Conservation (phyloP, 2,329 filamentous ascomycete species). For the Cladobotryum mycophilum region DNA sequence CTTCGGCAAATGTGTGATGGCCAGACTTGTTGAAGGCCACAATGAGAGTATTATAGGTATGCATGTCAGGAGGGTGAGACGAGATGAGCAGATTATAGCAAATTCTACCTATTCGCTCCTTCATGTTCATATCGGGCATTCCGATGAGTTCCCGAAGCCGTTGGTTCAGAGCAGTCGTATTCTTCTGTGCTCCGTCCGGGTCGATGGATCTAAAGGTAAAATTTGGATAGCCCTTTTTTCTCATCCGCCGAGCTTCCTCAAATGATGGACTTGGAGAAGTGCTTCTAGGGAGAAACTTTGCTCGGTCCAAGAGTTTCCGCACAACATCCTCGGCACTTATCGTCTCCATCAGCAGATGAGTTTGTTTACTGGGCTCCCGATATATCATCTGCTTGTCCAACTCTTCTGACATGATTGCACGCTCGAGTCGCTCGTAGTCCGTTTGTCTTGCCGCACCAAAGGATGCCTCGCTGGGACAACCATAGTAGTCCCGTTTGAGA, state of each 20-base stretch:
- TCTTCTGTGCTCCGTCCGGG: slow-evolving; percentile 18
- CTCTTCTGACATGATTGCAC: slow-evolving; percentile 24
- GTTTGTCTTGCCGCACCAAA: slow-evolving; percentile 18
- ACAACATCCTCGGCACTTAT: slow-evolving; percentile 22
- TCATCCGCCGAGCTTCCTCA: slow-evolving; percentile 23
- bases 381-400: slow-evolving; percentile 12
- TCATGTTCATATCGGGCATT: slow-evolving; percentile 19
- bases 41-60: slow-evolving; percentile 67
- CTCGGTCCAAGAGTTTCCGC: slow-evolving; percentile 24
- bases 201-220: slow-evolving; percentile 27
- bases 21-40: slow-evolving; percentile 53
- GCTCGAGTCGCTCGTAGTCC: slow-evolving; percentile 27
- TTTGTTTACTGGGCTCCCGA: slow-evolving; percentile 19
- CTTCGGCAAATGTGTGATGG: slow-evolving; percentile 43
- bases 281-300: slow-evolving; percentile 18
- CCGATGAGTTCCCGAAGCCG: slow-evolving; percentile 24
- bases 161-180: slow-evolving; percentile 23
- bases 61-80: slow-evolving; percentile 54
- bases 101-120: slow-evolving; percentile 35
- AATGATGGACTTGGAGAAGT: slow-evolving; percentile 21
- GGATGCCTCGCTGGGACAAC: slow-evolving; percentile 17
- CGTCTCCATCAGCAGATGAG: slow-evolving; percentile 24
- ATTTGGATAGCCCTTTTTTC: slow-evolving; percentile 8
- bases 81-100: slow-evolving; percentile 63
- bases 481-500: slow-evolving; percentile 25